Evolutionary conservation across 1,139 yeast species (phyloP).

Genomic region (Geotrichum klebahnii): DNA sequence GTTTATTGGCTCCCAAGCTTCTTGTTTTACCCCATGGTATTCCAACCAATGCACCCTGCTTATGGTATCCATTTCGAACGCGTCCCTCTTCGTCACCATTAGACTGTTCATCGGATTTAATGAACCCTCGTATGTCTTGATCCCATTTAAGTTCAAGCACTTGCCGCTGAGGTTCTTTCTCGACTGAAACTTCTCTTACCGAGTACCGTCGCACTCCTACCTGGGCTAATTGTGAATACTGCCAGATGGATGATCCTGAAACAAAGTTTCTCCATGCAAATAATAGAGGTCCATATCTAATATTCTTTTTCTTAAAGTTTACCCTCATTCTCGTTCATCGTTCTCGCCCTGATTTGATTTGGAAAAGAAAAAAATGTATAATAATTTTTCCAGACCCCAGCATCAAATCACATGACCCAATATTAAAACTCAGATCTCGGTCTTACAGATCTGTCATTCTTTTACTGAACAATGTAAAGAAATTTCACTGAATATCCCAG

Average conservation of each 20-base stretch:
- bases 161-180: neutral
- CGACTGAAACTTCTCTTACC: neutral
- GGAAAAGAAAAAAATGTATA: neutral
- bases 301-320: neutral
- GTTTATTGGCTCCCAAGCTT: neutral
- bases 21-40: neutral
- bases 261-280: neutral
- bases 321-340: neutral
- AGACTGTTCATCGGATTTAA: neutral
- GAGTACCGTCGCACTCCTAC: neutral
- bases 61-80: neutral
- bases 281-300: neutral
- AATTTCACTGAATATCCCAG: too few species aligned
- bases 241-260: neutral
- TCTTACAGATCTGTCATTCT: too few species aligned
- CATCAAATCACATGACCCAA: too few species aligned
- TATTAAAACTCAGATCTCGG: too few species aligned
- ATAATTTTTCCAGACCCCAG: neutral
- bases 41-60: neutral
- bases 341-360: neutral
- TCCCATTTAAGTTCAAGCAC: constrained; percentile 17
- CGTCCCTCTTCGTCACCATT: neutral
- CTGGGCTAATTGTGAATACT: neutral
- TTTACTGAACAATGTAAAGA: too few species aligned
- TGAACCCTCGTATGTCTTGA: constrained; percentile 3